phyloP scores from a whole-genome alignment of 805 yeast genomes.

The Clavispora santaluciae region DNA sequence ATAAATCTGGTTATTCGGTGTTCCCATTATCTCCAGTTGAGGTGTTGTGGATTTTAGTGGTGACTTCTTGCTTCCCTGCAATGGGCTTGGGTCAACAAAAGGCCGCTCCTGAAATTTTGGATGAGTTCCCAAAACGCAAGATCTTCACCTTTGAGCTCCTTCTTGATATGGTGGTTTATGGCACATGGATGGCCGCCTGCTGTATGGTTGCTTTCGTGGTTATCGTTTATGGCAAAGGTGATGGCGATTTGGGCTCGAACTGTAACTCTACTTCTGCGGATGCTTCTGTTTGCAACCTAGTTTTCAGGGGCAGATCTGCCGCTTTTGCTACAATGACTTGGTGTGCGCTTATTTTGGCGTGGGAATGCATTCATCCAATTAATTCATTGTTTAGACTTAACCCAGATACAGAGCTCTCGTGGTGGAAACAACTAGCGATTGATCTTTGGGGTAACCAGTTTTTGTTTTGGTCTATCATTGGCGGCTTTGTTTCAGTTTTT shows the following conservation, averaged over 20 bases:
- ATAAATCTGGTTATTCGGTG: constrained; percentile 59
- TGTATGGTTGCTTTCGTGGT: constrained; percentile 35
- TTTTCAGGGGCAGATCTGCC: constrained; percentile 35
- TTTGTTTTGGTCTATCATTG: constrained; percentile 34
- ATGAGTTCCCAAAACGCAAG: constrained; percentile 32
- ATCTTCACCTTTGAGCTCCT: constrained; percentile 40
- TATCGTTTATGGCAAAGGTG: constrained; percentile 35
- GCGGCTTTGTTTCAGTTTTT: constrained; percentile 33
- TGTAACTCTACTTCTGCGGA: constrained; percentile 26
- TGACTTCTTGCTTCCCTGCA: constrained; percentile 19
- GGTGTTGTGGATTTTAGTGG: constrained; percentile 19
- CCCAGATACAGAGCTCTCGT: constrained; percentile 30
- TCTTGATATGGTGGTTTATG: constrained; percentile 37
- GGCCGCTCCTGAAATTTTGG: constrained; percentile 35
- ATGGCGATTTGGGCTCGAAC: constrained; percentile 34
- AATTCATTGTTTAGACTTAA: constrained; percentile 34
- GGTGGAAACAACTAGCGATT: constrained; percentile 33
- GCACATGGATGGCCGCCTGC: constrained; percentile 39
- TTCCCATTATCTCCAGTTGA: constrained; percentile 60
- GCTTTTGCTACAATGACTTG: constrained; percentile 37
- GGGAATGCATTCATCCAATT: constrained; percentile 37
- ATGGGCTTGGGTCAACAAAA: constrained; percentile 30
- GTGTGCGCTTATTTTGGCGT: constrained; percentile 37
- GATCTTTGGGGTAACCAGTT: constrained; percentile 35
- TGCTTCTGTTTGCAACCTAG: constrained; percentile 24